Evolutionary conservation across 768 basidiomycete genomes (phyloP).

Genomic region (Mycena chlorophos): DNA sequence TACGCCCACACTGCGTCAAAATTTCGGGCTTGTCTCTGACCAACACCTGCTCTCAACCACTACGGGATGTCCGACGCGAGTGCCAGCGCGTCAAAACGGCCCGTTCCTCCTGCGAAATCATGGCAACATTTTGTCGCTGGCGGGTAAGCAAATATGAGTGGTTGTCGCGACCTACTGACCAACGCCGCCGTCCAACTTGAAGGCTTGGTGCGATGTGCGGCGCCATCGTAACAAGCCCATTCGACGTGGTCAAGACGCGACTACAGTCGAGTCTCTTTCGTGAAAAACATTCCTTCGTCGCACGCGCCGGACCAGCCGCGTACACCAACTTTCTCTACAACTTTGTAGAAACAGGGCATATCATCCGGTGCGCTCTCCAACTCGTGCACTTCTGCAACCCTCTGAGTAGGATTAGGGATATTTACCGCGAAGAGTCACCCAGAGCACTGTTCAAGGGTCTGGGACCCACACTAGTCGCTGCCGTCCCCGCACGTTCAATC

Average conservation of each 20-base stretch:
- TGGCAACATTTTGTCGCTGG: slow-evolving; percentile 85
- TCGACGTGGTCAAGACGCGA: slow-evolving; percentile 98
- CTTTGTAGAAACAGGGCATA: slow-evolving; percentile 92
- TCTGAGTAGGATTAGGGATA: slow-evolving; percentile 56
- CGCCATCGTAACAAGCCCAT: slow-evolving; percentile 93
- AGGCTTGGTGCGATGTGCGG: slow-evolving; percentile 98
- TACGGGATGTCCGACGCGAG: slow-evolving; percentile 30
- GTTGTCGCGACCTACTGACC: not conserved
- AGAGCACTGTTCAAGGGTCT: slow-evolving; percentile 92
- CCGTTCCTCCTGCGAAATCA: slow-evolving; percentile 67
- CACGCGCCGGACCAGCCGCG: slow-evolving; percentile 41
- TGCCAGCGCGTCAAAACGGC: slow-evolving; percentile 30
- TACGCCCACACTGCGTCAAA: no score
- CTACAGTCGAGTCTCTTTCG: slow-evolving; percentile 87
- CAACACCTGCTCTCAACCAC: no score
- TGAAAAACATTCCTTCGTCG: slow-evolving; percentile 40
- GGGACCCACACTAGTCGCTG: slow-evolving; percentile 91
- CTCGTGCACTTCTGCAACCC: not conserved
- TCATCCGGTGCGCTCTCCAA: slow-evolving; percentile 76
- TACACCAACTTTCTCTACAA: slow-evolving; percentile 71
- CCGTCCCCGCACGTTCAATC: slow-evolving; percentile 93
- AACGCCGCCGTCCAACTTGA: no score
- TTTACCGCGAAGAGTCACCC: slow-evolving; percentile 85
- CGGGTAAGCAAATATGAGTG: slow-evolving; percentile 74
- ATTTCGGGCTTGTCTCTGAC: no score